Evolutionary conservation across 371 early-diverging fungal genomes (phyloP).

Genomic region (Dichotomocladium elegans): DNA sequence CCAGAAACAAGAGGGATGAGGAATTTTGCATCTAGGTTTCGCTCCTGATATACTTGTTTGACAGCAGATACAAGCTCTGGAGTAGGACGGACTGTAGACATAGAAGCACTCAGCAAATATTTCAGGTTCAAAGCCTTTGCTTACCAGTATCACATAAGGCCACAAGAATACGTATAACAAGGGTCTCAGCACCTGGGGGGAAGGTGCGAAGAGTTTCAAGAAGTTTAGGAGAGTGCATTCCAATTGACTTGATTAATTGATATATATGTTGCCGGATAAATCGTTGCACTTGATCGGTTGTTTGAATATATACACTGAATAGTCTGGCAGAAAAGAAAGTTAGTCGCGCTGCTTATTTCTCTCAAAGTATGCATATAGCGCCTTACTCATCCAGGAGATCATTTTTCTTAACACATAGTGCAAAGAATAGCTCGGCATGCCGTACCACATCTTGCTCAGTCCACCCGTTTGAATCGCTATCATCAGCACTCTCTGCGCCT

Average conservation of each 20-base stretch:
- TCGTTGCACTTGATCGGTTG: constrained; percentile 51
- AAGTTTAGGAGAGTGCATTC: constrained; percentile 59
- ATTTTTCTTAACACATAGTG: constrained; percentile 36
- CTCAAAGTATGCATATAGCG: not conserved
- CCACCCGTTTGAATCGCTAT: constrained; percentile 15
- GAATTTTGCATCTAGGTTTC: constrained; percentile 64
- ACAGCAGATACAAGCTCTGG: constrained; percentile 63
- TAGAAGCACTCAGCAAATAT: no score
- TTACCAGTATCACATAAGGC: constrained; percentile 72
- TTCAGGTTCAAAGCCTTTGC: not conserved
- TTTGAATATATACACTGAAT: constrained; percentile 49
- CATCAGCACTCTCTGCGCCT: not conserved
- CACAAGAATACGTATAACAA: constrained; percentile 67
- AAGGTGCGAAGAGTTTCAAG: constrained; percentile 61
- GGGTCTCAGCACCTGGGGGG: constrained; percentile 70
- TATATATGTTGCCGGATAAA: constrained; percentile 63
- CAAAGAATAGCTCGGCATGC: constrained; percentile 41
- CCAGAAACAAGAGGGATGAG: constrained; percentile 64
- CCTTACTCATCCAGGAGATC: constrained; percentile 38
- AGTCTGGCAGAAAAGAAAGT: constrained; percentile 31
- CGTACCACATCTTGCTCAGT: constrained; percentile 32
- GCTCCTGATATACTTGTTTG: constrained; percentile 44
- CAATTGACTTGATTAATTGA: constrained; percentile 73
- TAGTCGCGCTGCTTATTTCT: not conserved
- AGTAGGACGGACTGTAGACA: constrained; percentile 44